These are phyloP conservation scores for Claviceps maximensis DNA, from an alignment of 2,329 filamentous ascomycete genomes.

Conservation along the genomic window DNA sequence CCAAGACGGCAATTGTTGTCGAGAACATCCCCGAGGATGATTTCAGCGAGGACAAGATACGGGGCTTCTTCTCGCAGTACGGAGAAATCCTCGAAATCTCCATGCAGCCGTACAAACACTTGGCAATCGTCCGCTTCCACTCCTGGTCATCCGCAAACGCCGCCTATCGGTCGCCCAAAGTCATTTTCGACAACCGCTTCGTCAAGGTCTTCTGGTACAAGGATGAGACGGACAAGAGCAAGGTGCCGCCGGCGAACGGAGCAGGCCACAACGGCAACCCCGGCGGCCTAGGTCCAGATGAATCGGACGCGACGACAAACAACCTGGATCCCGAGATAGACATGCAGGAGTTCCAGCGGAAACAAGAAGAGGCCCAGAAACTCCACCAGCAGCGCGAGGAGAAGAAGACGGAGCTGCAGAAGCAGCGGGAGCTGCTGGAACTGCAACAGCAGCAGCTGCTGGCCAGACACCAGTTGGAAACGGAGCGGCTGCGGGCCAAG, in stretches of 20 bases:
- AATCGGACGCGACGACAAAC: constrained; percentile 5
- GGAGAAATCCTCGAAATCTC: constrained; percentile 51
- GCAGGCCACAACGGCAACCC: constrained; percentile 1
- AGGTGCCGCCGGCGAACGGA: constrained; percentile 16
- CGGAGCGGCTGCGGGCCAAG: constrained; percentile 49
- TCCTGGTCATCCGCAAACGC: constrained; percentile 52
- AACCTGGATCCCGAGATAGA: constrained; percentile 40
- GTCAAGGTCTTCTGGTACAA: constrained; percentile 75
- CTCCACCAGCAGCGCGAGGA: constrained; percentile 51
- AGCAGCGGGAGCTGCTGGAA: constrained; percentile 50
- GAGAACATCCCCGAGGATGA: constrained; percentile 65
- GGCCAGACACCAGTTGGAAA: constrained; percentile 52
- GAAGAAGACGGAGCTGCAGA: constrained; percentile 49
- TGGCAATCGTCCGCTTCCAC: constrained; percentile 59
- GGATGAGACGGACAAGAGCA: constrained; percentile 33
- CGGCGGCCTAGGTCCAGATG: constrained; percentile 9
- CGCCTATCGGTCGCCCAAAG: constrained; percentile 65
- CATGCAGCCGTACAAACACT: constrained; percentile 51
- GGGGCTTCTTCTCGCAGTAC: constrained; percentile 59
- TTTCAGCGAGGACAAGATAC: constrained; percentile 51
- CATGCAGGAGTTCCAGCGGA: constrained; percentile 52
- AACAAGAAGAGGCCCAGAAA: constrained; percentile 61
- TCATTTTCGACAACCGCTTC: constrained; percentile 74
- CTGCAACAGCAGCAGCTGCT: constrained; percentile 48
- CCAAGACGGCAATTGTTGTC: constrained; percentile 57